Percentiles rank a stretch among this genome's conserved stretches.
These are phyloP conservation scores for Cenchrus purpureus DNA, from an alignment of 176 grass and related monocot species.

Conservation along the genomic window DNA sequence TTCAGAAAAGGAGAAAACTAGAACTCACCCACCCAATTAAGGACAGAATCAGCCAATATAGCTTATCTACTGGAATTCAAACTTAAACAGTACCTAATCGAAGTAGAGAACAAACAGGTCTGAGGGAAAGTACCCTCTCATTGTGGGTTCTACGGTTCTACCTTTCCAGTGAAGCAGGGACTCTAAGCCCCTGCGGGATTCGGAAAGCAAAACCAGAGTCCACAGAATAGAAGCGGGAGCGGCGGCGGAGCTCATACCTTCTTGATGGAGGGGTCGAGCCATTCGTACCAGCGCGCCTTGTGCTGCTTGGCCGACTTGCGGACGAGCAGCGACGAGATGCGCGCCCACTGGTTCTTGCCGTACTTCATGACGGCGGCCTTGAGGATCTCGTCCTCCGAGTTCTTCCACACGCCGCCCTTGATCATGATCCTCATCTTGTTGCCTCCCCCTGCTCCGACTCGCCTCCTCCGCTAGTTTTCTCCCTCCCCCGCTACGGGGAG, in stretches of 20 bases:
- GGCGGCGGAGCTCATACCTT: conserved; percentile 41
- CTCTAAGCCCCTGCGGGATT: neutral
- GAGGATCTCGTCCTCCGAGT: conserved; percentile 90
- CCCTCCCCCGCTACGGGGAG: conserved; percentile 35
- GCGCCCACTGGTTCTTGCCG: conserved; percentile 89
- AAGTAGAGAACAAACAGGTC: no score
- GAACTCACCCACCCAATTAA: neutral
- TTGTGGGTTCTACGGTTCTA: neutral
- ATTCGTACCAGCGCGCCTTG: conserved; percentile 90
- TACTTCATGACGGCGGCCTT: conserved; percentile 88
- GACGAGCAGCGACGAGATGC: conserved; percentile 80
- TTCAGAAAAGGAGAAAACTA: neutral
- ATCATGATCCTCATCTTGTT: conserved; percentile 95
- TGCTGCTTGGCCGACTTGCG: conserved; percentile 89
- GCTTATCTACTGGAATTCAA: neutral
- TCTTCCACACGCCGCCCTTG: conserved; percentile 90
- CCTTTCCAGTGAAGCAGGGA: neutral
- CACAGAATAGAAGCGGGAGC: neutral
- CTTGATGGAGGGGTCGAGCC: conserved; percentile 75
- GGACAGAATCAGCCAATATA: neutral
- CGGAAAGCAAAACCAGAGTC: neutral
- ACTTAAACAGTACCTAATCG: neutral
- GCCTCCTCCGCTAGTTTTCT: neutral
- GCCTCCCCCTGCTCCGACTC: neutral
- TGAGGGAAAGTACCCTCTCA: neutral